A percentile compares a stretch with the other conserved stretches of the same genome.
These are phyloP conservation scores for Quercus dentata DNA, from an alignment of 306 rosid species.

Conservation along the genomic window DNA sequence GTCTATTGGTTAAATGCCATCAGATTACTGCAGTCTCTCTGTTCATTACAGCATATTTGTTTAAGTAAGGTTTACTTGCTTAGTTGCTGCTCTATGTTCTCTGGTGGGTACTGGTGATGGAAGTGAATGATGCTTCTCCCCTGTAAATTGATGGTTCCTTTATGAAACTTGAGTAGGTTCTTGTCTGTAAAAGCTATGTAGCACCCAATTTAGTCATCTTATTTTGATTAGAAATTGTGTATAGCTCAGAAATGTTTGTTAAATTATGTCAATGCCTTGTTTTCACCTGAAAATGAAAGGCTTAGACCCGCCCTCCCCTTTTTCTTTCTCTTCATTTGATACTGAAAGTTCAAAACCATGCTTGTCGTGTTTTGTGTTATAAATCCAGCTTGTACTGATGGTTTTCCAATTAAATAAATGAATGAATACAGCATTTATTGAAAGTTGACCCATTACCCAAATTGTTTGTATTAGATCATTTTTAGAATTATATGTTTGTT, in stretches of 20 bases:
- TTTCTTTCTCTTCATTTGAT: background rate
- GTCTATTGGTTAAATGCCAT: background rate
- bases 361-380: no score
- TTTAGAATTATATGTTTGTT: background rate
- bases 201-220: background rate
- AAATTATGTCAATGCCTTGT: background rate
- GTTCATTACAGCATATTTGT: background rate
- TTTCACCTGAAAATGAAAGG: background rate
- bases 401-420: no score
- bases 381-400: no score
- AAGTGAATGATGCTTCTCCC: slow-evolving; percentile 3
- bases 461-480: background rate
- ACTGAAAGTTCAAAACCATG: background rate
- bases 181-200: background rate
- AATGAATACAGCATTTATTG: no score
- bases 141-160: background rate
- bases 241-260: background rate
- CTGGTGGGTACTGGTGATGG: slow-evolving; percentile 6
- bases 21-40: slow-evolving; percentile 8
- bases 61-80: background rate
- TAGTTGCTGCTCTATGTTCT: slow-evolving; percentile 1
- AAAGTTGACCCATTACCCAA: no score
- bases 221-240: background rate
- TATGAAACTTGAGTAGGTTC: slow-evolving; percentile 6
- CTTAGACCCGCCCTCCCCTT: background rate